A percentile compares a stretch with the other conserved stretches of the same genome.
Conservation (phyloP, 2,329 filamentous ascomycete genomes). For the Microdochium nivale region DNA sequence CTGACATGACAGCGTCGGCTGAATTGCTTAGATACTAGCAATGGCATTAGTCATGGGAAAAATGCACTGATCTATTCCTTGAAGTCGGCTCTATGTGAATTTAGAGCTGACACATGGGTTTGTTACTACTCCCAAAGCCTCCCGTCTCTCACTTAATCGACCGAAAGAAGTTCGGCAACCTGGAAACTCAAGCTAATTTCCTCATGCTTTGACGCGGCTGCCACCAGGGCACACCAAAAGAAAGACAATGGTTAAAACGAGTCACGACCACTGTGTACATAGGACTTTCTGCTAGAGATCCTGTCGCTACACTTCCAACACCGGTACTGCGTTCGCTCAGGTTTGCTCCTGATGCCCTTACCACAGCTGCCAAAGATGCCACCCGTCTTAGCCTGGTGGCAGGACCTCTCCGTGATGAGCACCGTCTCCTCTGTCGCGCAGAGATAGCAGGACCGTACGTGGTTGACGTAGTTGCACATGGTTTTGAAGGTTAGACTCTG, state of each 20-base stretch:
- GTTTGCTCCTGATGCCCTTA: slow-evolving; percentile 19
- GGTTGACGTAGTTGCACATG: slow-evolving; percentile 31
- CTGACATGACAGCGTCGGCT: too few relatives aligned
- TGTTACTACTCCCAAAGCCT: too few relatives aligned
- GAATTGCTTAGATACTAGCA: too few relatives aligned
- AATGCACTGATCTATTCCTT: too few relatives aligned
- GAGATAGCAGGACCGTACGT: slow-evolving; percentile 25
- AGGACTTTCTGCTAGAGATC: neutral
- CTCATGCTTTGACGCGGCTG: too few relatives aligned
- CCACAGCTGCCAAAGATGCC: slow-evolving; percentile 30
- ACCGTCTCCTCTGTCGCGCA: slow-evolving; percentile 29
- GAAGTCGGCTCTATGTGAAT: too few relatives aligned
- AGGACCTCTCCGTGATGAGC: slow-evolving; percentile 30
- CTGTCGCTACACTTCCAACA: slow-evolving; percentile 27
- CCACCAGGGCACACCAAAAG: neutral
- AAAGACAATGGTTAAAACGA: neutral
- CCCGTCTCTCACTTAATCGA: too few relatives aligned
- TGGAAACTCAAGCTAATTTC: too few relatives aligned
- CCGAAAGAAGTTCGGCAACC: too few relatives aligned
- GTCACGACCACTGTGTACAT: neutral
- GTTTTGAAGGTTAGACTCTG: slow-evolving; percentile 3
- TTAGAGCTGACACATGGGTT: too few relatives aligned
- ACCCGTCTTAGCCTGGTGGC: slow-evolving; percentile 18
- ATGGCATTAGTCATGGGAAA: too few relatives aligned
- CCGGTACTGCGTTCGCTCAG: slow-evolving; percentile 19